Base-by-base conservation (phyloP, 2,329 filamentous ascomycete species). In the Beauveria medogensis region DNA sequence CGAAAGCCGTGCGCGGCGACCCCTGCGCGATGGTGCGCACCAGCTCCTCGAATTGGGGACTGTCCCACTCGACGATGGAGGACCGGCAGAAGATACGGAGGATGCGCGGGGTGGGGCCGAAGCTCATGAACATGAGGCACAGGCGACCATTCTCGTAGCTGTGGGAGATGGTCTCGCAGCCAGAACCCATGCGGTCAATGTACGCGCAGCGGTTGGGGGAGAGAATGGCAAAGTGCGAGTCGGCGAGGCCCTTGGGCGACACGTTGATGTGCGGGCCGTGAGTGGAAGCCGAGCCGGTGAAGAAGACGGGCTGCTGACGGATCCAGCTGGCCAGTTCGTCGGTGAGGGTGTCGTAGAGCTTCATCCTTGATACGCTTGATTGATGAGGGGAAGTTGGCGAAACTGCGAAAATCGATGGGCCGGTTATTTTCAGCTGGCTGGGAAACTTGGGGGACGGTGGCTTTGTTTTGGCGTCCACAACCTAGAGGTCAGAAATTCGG, bases 141-240 rank as follows among this genome's bases (percentile, higher is more conserved):
- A 89, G 80, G 18, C 90, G 82, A 34, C 86, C 87, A 67, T 92
- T 92, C 69, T 93, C 89, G 69, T 90, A 86, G 12, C 90, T 73
- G 68, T 92, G 89, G 5, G 84, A 79, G 63, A 92, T 87, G 3
- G 89, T 92, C 75, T 93, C 90, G 68, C 81, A 86, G 26, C 89
- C 89, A 37, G 86, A 89, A 34, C 89, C 90, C 1, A 86, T 91
- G 63, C 86, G 82, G 69, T 92, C 89, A 60, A 91, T 78, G 69
- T 92, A 92, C 28, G 84, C 86, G 61, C 80, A 82, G n/a, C 77
- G 76, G 63, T 80, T 87, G 34, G 81, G 77, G 9, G 75, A 73
- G 57, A 89, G 75, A 58, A 90, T 76, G 37, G 82, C 78, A 67
- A 90, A 84, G 30, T 85, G 85, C n/a, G 80, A 75, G 20, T 81